phyloP scores from a whole-genome alignment of 78 protist genomes.

The Planoprotostelium fungivorum region DNA sequence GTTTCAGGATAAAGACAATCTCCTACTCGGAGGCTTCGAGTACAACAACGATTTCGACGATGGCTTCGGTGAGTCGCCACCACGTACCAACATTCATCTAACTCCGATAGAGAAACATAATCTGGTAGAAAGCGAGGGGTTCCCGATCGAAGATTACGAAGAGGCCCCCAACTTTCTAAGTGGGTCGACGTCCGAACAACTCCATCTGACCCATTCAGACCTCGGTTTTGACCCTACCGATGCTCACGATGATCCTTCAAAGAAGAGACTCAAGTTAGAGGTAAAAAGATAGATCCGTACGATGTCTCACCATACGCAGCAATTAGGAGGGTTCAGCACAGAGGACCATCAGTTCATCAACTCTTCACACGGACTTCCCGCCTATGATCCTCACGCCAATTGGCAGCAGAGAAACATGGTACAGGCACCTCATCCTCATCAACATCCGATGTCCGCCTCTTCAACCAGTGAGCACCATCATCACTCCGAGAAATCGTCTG shows the following conservation, averaged over 20 bases:
- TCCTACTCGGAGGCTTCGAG: too few relatives aligned
- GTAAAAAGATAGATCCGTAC: background rate
- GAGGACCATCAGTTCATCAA: background rate
- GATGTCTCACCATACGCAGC: background rate
- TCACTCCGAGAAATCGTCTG: too few relatives aligned
- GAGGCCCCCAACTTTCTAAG: background rate
- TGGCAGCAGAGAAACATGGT: background rate
- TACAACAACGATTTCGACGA: too few relatives aligned
- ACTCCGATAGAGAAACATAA: background rate
- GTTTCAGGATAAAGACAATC: too few relatives aligned
- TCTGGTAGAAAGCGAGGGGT: background rate
- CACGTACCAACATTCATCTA: background rate
- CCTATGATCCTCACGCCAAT: background rate
- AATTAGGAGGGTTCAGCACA: background rate
- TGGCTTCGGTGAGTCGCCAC: too few relatives aligned
- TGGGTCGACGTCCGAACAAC: background rate
- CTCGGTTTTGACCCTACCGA: too few relatives aligned
- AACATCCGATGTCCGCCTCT: background rate
- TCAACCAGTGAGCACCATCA: background rate
- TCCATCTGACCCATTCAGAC: too few relatives aligned
- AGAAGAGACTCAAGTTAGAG: background rate
- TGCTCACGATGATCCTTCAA: background rate
- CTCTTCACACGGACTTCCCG: background rate
- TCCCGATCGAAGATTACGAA: background rate
- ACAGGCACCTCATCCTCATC: background rate